Evolutionary conservation across 495 filamentous ascomycete genomes (phyloP), one percentile per base, ranked within the genome.

Genomic region (Thermothielavioides terrestris): DNA sequence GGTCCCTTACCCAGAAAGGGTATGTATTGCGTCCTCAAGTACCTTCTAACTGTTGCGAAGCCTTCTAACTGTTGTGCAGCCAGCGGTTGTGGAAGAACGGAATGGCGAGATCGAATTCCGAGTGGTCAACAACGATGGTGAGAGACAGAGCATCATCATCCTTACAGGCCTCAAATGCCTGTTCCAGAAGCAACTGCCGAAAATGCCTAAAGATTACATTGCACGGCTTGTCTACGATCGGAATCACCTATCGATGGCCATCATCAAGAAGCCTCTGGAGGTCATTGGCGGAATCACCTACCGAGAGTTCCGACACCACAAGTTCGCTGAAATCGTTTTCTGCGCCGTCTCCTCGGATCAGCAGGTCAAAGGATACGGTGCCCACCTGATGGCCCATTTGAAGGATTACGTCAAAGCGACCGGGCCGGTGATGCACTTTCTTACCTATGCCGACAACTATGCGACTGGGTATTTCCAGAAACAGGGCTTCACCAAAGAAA

Each of bases 391-490:
- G 91, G 88, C 84, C 5, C 91, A 97, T 67, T 70, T 97, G 20
- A 97, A 97, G 74, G 91, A 97, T 67, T 97, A 95, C 59, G 89
- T 97, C 54, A 90, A 89, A 68, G 89, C 90, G 1, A 94, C 88
- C 1, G 88, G 83, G 9, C 82, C 86, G 38, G 88, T 97, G n/a
- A 94, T 94, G 86, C 88, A 96, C 64, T 95, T 96, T 68, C 77
- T 97, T 6, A 97, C 91, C 14, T 97, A 96, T 58, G 91, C 91
- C 36, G 91, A 97, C 65, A 97, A 97, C 59, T 96, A 95, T 62
- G 91, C 91, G 18, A 97, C 95, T 49, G 91, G 90, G 0, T 97
- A 95, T 60, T 97, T 97, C 73, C 91, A 95, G 61, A 97, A 97
- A 64, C 91, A 97, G 66, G 91, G 91, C 0, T 97, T 96, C 58